A percentile compares a stretch with the other conserved stretches of the same genome.
Evolutionary conservation across 345 rosid species (phyloP).

Genomic region (Orychophragmus violaceus): DNA sequence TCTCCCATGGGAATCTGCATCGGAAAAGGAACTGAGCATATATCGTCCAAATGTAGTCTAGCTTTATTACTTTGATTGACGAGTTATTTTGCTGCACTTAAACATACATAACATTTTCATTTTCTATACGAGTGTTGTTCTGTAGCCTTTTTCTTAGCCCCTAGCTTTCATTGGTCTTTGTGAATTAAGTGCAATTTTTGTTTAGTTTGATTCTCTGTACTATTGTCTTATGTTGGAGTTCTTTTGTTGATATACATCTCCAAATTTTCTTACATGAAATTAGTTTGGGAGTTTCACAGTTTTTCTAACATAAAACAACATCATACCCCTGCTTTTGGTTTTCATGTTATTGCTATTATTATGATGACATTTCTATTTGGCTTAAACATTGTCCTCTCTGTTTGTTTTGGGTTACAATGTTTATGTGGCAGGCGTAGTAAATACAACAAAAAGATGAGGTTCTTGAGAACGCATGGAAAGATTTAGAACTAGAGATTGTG

Average conservation of each 20-base stretch:
- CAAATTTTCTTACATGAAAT: background rate
- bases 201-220: background rate
- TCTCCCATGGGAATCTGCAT: slow-evolving; percentile 81
- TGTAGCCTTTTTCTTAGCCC: no score
- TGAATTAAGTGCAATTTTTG: background rate
- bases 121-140: background rate
- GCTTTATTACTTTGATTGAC: background rate
- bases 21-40: slow-evolving; percentile 39
- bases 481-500: slow-evolving; percentile 51
- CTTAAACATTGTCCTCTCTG: background rate
- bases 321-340: background rate
- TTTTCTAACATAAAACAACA: slow-evolving; percentile 34
- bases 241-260: background rate
- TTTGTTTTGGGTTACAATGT: background rate
- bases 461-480: slow-evolving; percentile 71
- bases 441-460: slow-evolving; percentile 66
- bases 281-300: slow-evolving; percentile 58
- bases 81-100: no score
- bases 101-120: background rate
- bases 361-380: background rate
- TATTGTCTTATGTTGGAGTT: background rate
- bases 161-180: no score
- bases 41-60: slow-evolving; percentile 37
- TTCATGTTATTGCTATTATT: background rate
- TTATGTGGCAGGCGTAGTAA: slow-evolving; percentile 50